phyloP scores from a whole-genome alignment of 2,329 filamentous ascomycete species.

The Emergomyces africanus region DNA sequence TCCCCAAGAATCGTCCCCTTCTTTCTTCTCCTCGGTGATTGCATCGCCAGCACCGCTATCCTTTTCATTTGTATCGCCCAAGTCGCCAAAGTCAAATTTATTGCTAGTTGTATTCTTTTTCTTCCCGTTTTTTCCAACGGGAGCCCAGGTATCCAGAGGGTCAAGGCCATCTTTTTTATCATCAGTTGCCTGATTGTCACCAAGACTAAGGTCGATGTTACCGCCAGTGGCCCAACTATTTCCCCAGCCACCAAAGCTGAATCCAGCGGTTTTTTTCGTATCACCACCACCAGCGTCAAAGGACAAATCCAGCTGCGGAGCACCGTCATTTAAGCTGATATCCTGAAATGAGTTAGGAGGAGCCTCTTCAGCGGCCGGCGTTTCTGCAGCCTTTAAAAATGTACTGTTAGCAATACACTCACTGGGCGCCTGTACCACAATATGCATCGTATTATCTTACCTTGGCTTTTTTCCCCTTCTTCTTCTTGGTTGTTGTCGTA shows the following conservation, averaged over 20 bases:
- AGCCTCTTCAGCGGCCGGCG: constrained; percentile 23
- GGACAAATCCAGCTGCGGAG: constrained; percentile 45
- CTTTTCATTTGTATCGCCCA: constrained; percentile 32
- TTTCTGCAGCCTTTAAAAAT: constrained; percentile 17
- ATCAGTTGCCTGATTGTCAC: constrained; percentile 20
- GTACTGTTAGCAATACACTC: constrained; percentile 1
- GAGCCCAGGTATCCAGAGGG: constrained; percentile 28
- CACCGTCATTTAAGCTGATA: constrained; percentile 50
- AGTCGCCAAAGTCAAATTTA: constrained; percentile 33
- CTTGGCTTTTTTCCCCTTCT: constrained; percentile 41
- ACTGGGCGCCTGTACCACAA: background rate
- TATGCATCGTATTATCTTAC: background rate
- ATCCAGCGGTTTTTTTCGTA: constrained; percentile 25
- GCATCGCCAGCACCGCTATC: constrained; percentile 34
- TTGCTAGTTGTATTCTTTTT: constrained; percentile 18
- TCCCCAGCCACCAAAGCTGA: constrained; percentile 46
- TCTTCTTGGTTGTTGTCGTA: constrained; percentile 40
- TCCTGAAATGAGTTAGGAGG: constrained; percentile 50
- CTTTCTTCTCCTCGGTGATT: constrained; percentile 29
- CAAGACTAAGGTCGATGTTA: constrained; percentile 30
- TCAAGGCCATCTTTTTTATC: constrained; percentile 15
- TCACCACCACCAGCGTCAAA: constrained; percentile 35
- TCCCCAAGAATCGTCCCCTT: constrained; percentile 27
- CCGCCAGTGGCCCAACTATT: constrained; percentile 45
- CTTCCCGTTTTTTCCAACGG: constrained; percentile 23